Evolutionary conservation across 257 asterid species (phyloP), one percentile per base, ranked within the genome.

Genomic region (Parsonsia alboflavescens): DNA sequence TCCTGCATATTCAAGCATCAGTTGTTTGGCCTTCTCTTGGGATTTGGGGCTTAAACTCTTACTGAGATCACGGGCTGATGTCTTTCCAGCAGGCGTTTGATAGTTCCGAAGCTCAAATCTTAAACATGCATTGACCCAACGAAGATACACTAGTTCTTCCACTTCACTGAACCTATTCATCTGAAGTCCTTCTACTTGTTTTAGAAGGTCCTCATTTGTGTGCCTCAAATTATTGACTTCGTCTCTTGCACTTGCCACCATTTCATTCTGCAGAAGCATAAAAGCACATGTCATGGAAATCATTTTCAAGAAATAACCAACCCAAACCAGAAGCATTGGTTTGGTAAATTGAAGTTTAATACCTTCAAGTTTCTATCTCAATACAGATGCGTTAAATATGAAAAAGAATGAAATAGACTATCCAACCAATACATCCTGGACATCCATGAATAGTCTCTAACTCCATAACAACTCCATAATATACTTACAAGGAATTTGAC

Each of bases 111-210:
- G 97, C 85, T 95, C 99, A 17, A 66, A 95, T 79, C 97, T 85
- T 75, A 95, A 85, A 73, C 99, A 92, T 0, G 99, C 96, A 10
- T 95, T 95, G 42, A 95, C 96, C 99, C 99, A 95, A 71, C 99
- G 99, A 73, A 95, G 97, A 73, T 95, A 95, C 7, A 95, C 99
- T 10, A 95, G 89, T 85, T 95, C 99, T 82, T 95, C 98, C 2
- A 95, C 99, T 84, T 95, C 99, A 53, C 96, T 89, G 83, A 95
- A 95, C 72, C 99, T 85, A 78, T 92, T 95, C 94, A 90, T 89
- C 77, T 95, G 99, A 76, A 95, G 98, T 39, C 97, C 97, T 84
- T 95, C 99, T 21, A 95, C 98, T 83, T 92, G 99, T 80, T 89
- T 95, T 24, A 82, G 84, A 5, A 95, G 96, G 80, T 92, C 98